Percentiles rank a stretch among this genome's conserved stretches.
These are phyloP conservation scores for Botrytis elliptica DNA, from an alignment of 2,329 filamentous ascomycete genomes.

Conservation along the genomic window DNA sequence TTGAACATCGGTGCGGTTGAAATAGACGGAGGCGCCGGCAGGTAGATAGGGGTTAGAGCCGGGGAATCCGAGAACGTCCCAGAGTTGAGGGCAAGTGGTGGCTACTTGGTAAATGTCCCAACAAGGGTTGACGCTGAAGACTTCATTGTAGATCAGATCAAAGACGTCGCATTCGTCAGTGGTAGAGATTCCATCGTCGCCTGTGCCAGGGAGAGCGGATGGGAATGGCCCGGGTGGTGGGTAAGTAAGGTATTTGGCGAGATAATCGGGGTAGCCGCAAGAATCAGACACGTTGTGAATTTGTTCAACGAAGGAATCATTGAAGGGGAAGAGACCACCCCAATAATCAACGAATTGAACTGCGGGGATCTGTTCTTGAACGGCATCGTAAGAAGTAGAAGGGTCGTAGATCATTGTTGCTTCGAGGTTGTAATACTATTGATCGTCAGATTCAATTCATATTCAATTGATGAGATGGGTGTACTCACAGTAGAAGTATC, in stretches of 20 bases:
- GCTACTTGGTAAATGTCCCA: slow-evolving; percentile 75
- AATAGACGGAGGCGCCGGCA: slow-evolving; percentile 59
- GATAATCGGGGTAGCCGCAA: slow-evolving; percentile 63
- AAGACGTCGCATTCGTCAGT: slow-evolving; percentile 57
- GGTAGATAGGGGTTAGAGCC: slow-evolving; percentile 64
- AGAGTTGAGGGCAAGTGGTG: slow-evolving; percentile 67
- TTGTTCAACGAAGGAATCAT: slow-evolving; percentile 54
- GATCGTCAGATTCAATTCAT: slow-evolving; percentile 38
- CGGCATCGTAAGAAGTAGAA: slow-evolving; percentile 51
- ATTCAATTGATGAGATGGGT: background rate
- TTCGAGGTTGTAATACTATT: slow-evolving; percentile 62
- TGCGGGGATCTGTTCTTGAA: slow-evolving; percentile 49
- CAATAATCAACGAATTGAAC: slow-evolving; percentile 62
- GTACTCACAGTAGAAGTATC: slow-evolving; percentile 37
- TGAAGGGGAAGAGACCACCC: slow-evolving; percentile 60
- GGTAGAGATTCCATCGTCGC: slow-evolving; percentile 40
- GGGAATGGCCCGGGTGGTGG: slow-evolving; percentile 65
- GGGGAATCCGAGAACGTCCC: slow-evolving; percentile 64
- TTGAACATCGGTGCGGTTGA: slow-evolving; percentile 61
- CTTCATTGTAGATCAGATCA: slow-evolving; percentile 54
- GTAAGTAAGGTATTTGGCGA: slow-evolving; percentile 63
- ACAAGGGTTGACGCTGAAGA: slow-evolving; percentile 66
- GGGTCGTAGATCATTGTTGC: slow-evolving; percentile 75
- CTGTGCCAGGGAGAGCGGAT: slow-evolving; percentile 44
- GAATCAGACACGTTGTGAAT: slow-evolving; percentile 52